These are phyloP conservation scores for Penicillium oxalicum DNA, from an alignment of 2,329 filamentous ascomycete species.

Conservation along the genomic window DNA sequence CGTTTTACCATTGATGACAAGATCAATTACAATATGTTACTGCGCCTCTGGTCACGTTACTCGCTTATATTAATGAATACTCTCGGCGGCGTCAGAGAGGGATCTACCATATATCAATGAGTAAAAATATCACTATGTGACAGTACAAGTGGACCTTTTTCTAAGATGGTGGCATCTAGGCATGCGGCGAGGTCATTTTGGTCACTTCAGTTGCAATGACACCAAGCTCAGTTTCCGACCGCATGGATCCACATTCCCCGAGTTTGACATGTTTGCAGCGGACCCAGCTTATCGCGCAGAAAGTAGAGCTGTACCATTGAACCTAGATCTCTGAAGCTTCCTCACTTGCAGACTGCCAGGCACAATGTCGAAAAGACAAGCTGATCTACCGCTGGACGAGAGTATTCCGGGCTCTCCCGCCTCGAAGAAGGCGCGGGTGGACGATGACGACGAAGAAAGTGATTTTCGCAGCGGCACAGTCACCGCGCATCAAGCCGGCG, in stretches of 20 bases:
- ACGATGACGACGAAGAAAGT: constrained; percentile 25
- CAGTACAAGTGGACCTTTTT: neutral
- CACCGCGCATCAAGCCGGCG: constrained; percentile 22
- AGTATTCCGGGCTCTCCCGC: constrained; percentile 35
- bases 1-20: constrained; percentile 28
- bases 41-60: neutral
- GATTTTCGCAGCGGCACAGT: constrained; percentile 21
- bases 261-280: constrained; percentile 23
- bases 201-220: neutral
- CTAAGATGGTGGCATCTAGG: neutral
- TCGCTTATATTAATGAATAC: too few species aligned
- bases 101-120: neutral
- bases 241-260: neutral
- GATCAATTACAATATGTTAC: constrained; percentile 21
- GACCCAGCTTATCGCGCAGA: constrained; percentile 13
- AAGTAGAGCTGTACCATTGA: constrained; percentile 12
- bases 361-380: constrained; percentile 45
- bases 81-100: too few species aligned
- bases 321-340: constrained; percentile 11
- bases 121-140: neutral
- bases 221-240: too few species aligned
- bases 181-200: too few species aligned
- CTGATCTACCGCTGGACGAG: constrained; percentile 39
- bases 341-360: constrained; percentile 9
- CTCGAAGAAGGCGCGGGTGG: constrained; percentile 42